These are phyloP conservation scores for Cryptosporidium parvum DNA, from an alignment of 169 alveolate genomes.

Conservation along the genomic window DNA sequence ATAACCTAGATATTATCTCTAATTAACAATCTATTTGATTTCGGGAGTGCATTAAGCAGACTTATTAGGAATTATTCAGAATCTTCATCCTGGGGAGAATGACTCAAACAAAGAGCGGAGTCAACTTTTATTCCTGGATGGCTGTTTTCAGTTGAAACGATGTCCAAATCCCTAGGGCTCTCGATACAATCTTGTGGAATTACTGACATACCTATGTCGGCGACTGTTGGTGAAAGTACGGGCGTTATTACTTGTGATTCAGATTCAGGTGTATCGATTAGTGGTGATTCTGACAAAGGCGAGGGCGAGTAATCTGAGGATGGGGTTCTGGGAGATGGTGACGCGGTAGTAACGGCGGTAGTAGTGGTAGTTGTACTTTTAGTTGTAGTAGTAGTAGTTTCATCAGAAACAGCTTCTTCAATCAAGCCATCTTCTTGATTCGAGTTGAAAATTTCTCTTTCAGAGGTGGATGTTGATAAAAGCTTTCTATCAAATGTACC, in stretches of 20 bases:
- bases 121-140: constrained; percentile 1
- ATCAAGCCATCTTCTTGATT: neutral
- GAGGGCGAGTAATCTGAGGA: neutral
- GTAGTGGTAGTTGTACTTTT: neutral
- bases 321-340: neutral
- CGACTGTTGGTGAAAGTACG: neutral
- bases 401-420: neutral
- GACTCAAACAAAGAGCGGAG: neutral
- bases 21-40: neutral
- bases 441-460: neutral
- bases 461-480: neutral
- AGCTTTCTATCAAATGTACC: constrained; percentile 6
- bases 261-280: constrained; percentile 24
- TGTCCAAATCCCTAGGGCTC: neutral
- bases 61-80: neutral
- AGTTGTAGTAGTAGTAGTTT: constrained; percentile 1
- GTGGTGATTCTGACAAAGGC: constrained; percentile 37
- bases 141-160: neutral
- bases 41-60: neutral
- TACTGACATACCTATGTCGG: neutral
- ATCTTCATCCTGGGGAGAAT: constrained; percentile 8
- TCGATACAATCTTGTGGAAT: neutral
- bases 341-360: neutral
- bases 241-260: neutral
- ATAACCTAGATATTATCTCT: constrained; percentile 29